These are phyloP conservation scores for Candida xiaguanensis DNA, from an alignment of 805 yeast species.

Conservation along the genomic window DNA sequence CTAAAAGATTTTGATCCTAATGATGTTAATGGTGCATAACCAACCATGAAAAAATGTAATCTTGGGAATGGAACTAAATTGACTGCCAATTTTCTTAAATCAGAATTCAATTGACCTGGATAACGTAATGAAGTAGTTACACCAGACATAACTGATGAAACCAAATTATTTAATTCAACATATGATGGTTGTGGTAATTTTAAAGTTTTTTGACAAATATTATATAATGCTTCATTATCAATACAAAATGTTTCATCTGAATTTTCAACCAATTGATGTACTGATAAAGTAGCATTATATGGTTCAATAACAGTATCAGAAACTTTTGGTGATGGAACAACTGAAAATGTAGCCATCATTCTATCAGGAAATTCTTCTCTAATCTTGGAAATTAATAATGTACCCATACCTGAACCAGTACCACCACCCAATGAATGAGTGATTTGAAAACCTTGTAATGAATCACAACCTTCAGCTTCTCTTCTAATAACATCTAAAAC, in stretches of 20 bases:
- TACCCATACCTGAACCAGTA: slow-evolving; percentile 97
- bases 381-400: slow-evolving; percentile 76
- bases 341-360: slow-evolving; percentile 95
- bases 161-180: slow-evolving; percentile 74
- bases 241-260: slow-evolving; percentile 93
- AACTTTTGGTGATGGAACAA: slow-evolving; percentile 86
- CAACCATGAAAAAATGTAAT: slow-evolving; percentile 92
- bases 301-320: slow-evolving; percentile 95
- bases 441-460: slow-evolving; percentile 92
- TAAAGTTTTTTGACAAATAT: slow-evolving; percentile 82
- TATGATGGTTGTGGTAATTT: slow-evolving; percentile 77
- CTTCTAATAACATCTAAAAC: slow-evolving; percentile 88
- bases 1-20: slow-evolving; percentile 78
- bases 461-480: slow-evolving; percentile 91
- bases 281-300: slow-evolving; percentile 86
- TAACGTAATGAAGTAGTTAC: slow-evolving; percentile 90
- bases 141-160: slow-evolving; percentile 91
- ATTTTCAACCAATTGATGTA: slow-evolving; percentile 87
- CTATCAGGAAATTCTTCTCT: slow-evolving; percentile 93
- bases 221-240: slow-evolving; percentile 90
- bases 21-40: slow-evolving; percentile 88
- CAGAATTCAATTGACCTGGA: slow-evolving; percentile 94
- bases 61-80: slow-evolving; percentile 94
- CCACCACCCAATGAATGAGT: slow-evolving; percentile 64
- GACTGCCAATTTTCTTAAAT: slow-evolving; percentile 88